phyloP scores from a whole-genome alignment of 1,284 basidiomycete species.

The Pseudozyma sp. region DNA sequence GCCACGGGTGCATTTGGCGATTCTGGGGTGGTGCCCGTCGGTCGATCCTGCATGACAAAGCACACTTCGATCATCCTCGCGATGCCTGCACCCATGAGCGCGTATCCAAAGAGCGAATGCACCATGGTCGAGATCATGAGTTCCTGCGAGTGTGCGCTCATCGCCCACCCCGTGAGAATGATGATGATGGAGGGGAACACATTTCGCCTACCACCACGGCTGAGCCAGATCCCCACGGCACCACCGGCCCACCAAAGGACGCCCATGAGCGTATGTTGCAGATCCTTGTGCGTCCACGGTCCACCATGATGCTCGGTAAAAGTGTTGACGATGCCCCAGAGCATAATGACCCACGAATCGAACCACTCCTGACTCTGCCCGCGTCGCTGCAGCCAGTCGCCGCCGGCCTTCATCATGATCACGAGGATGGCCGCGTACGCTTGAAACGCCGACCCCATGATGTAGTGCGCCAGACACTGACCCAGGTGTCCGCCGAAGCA shows the following conservation, averaged over 20 bases:
- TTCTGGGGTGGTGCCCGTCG: slow-evolving; percentile 50
- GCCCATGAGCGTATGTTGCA: slow-evolving; percentile 83
- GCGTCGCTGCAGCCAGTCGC: slow-evolving; percentile 78
- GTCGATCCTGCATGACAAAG: slow-evolving; percentile 74
- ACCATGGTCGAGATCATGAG: slow-evolving; percentile 75
- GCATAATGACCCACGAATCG: slow-evolving; percentile 87
- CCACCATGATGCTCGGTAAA: slow-evolving; percentile 78
- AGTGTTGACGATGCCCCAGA: slow-evolving; percentile 87
- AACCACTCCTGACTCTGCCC: slow-evolving; percentile 82
- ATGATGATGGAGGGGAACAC: slow-evolving; percentile 86
- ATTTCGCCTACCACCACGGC: slow-evolving; percentile 84
- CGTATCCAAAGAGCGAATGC: slow-evolving; percentile 84
- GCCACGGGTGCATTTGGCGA: slow-evolving; percentile 8
- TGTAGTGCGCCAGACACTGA: slow-evolving; percentile 77
- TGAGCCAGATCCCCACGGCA: slow-evolving; percentile 84
- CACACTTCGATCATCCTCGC: slow-evolving; percentile 87
- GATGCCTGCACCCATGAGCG: slow-evolving; percentile 85
- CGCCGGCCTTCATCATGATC: slow-evolving; percentile 83
- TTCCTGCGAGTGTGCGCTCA: slow-evolving; percentile 89
- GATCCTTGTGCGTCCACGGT: slow-evolving; percentile 81
- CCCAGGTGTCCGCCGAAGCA: slow-evolving; percentile 79
- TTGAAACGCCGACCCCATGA: slow-evolving; percentile 71
- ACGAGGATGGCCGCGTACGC: slow-evolving; percentile 87
- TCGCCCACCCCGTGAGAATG: slow-evolving; percentile 81
- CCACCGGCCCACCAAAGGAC: slow-evolving; percentile 86